Conservation (phyloP, 2,329 filamentous ascomycete species). For the Nemania bipapillata region DNA sequence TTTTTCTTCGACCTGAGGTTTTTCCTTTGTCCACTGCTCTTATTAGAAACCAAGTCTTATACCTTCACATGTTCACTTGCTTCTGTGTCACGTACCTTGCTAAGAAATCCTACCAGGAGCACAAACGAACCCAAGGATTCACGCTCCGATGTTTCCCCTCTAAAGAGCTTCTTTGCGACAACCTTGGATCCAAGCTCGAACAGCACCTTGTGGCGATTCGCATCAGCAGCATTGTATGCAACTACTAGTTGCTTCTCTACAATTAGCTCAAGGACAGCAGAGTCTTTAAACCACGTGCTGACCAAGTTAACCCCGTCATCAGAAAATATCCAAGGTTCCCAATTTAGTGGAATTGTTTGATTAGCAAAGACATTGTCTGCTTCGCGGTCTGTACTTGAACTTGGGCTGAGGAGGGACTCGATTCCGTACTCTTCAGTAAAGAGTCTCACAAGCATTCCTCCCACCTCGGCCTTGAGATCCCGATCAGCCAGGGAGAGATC, state of each 20-base stretch:
- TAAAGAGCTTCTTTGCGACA: not conserved
- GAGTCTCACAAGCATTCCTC: constrained; percentile 2
- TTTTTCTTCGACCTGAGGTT: not conserved
- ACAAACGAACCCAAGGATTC: not conserved
- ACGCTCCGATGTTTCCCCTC: not conserved
- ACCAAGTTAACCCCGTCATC: constrained; percentile 1
- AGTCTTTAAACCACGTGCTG: constrained; percentile 2
- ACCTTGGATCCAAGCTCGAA: not conserved
- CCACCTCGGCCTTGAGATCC: not conserved
- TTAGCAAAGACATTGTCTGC: not conserved
- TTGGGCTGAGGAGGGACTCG: not conserved
- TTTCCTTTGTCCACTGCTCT: not conserved
- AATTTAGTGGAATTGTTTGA: not conserved
- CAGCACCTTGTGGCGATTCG: constrained; percentile 1
- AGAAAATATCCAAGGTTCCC: not conserved
- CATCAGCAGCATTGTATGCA: not conserved
- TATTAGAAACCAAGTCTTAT: not conserved
- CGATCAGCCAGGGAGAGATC: constrained; percentile 4
- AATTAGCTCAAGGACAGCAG: not conserved
- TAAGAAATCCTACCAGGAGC: not conserved
- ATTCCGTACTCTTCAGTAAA: constrained; percentile 2
- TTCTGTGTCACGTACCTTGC: not conserved
- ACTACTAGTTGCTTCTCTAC: not conserved
- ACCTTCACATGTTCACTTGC: not conserved
- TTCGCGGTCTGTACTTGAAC: not conserved